Evolutionary conservation across 768 basidiomycete species (phyloP).

Genomic region (Russula sp.): DNA sequence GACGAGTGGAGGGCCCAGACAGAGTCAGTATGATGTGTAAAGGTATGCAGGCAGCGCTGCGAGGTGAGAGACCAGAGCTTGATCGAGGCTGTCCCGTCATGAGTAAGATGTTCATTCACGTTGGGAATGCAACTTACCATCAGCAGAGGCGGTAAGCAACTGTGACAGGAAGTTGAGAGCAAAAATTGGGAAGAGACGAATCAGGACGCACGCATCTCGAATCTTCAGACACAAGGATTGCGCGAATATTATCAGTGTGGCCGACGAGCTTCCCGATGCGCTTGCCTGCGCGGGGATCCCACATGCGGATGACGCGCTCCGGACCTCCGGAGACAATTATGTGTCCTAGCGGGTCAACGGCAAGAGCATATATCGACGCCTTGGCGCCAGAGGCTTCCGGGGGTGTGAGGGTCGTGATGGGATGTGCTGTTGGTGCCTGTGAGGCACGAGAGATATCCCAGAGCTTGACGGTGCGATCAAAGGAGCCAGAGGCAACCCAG

Average conservation of each 20-base stretch:
- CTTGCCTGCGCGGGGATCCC: slow-evolving; percentile 87
- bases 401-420: slow-evolving; percentile 59
- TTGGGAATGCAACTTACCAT: slow-evolving; percentile 35
- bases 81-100: slow-evolving; percentile 48
- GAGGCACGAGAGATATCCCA: slow-evolving; percentile 63
- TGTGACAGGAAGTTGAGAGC: slow-evolving; percentile 24
- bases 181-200: slow-evolving; percentile 10
- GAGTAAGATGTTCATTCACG: neutral
- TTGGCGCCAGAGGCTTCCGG: slow-evolving; percentile 61
- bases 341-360: slow-evolving; percentile 71
- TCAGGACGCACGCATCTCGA: slow-evolving; percentile 68
- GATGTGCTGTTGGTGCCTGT: slow-evolving; percentile 29
- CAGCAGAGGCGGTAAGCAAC: slow-evolving; percentile 82
- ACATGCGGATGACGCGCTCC: slow-evolving; percentile 82
- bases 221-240: slow-evolving; percentile 84
- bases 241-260: slow-evolving; percentile 94
- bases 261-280: slow-evolving; percentile 83
- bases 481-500: slow-evolving; percentile 91
- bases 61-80: slow-evolving; percentile 91
- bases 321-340: slow-evolving; percentile 86
- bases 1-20: slow-evolving; percentile 90
- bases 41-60: slow-evolving; percentile 91
- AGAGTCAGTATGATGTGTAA: slow-evolving; percentile 89
- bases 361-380: slow-evolving; percentile 70
- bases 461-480: slow-evolving; percentile 88